Percentiles rank a stretch among this genome's conserved stretches.
Evolutionary conservation across 371 early-diverging fungal species (phyloP).

Genomic region (Mortierella sp.): DNA sequence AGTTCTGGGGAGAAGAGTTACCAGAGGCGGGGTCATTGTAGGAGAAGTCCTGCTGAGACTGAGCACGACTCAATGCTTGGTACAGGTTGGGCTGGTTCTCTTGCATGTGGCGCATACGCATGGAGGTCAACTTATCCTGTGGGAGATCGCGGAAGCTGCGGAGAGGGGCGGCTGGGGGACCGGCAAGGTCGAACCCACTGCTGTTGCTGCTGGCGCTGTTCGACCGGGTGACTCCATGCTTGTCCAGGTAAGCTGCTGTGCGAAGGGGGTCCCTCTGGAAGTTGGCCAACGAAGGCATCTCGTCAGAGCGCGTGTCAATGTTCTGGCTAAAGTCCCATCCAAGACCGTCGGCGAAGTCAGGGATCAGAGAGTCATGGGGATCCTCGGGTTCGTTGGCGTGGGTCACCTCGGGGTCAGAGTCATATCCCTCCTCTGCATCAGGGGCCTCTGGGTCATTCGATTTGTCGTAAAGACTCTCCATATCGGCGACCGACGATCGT

Average conservation of each 20-base stretch:
- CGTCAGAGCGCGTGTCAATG: conserved; percentile 5
- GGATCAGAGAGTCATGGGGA: conserved; percentile 18
- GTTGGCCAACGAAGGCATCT: conserved; percentile 22
- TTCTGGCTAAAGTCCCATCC: conserved; percentile 44
- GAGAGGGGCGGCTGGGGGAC: conserved; percentile 27
- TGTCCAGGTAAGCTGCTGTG: conserved; percentile 1
- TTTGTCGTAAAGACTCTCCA: conserved; percentile 38
- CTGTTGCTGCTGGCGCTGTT: conserved; percentile 51
- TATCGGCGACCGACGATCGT: conserved; percentile 43
- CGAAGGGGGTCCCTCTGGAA: conserved; percentile 13
- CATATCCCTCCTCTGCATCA: conserved; percentile 36
- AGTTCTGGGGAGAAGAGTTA: conserved; percentile 11
- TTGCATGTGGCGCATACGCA: conserved; percentile 33
- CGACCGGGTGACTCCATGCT: conserved; percentile 39
- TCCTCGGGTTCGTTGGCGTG: conserved; percentile 25
- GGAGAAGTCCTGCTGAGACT: conserved; percentile 24
- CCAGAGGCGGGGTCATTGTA: background rate
- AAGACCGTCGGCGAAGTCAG: conserved; percentile 52
- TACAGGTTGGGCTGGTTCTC: conserved; percentile 18
- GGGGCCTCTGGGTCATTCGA: conserved; percentile 13
- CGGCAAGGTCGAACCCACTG: conserved; percentile 32
- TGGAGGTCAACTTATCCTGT: conserved; percentile 27
- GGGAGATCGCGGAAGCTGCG: conserved; percentile 36
- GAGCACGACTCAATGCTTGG: conserved; percentile 11
- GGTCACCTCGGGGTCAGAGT: conserved; percentile 52